Percentiles rank a stretch among this genome's conserved stretches.
Conservation (phyloP, 108 stramenopile genomes). For the Skeletonema menzelii region DNA sequence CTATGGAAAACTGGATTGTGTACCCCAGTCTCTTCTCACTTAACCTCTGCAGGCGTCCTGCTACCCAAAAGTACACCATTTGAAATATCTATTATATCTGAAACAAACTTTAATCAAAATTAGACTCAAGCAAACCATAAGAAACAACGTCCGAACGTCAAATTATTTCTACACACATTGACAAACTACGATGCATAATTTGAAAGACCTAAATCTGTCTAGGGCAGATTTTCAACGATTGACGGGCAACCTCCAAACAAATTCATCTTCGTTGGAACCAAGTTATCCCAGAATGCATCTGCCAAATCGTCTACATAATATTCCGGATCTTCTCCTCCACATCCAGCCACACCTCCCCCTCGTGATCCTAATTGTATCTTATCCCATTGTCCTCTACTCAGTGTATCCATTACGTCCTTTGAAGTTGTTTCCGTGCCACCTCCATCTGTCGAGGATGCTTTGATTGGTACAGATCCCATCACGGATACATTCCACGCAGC, state of each 20-base stretch:
- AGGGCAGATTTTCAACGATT: slow-evolving; percentile 78
- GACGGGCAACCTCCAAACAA: slow-evolving; percentile 67
- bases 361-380: slow-evolving; percentile 46
- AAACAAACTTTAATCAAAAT: too few species aligned
- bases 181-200: not conserved
- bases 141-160: too few species aligned
- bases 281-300: slow-evolving; percentile 63
- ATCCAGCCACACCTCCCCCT: slow-evolving; percentile 51
- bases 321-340: slow-evolving; percentile 63
- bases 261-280: slow-evolving; percentile 65
- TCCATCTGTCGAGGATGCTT: not conserved
- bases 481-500: slow-evolving; percentile 30
- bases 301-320: slow-evolving; percentile 75
- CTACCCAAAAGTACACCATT: too few species aligned
- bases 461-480: slow-evolving; percentile 18
- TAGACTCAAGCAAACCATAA: too few species aligned
- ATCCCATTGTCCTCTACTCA: slow-evolving; percentile 49
- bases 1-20: too few species aligned
- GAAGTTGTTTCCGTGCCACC: not conserved
- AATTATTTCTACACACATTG: not conserved
- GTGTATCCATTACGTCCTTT: slow-evolving; percentile 26
- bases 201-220: not conserved
- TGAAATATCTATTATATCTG: too few species aligned
- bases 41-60: too few species aligned
- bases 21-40: too few species aligned